A percentile compares a stretch with the other conserved stretches of the same genome.
These are phyloP conservation scores for Xylariaceae sp. DNA, from an alignment of 2,329 filamentous ascomycete genomes.

Conservation along the genomic window DNA sequence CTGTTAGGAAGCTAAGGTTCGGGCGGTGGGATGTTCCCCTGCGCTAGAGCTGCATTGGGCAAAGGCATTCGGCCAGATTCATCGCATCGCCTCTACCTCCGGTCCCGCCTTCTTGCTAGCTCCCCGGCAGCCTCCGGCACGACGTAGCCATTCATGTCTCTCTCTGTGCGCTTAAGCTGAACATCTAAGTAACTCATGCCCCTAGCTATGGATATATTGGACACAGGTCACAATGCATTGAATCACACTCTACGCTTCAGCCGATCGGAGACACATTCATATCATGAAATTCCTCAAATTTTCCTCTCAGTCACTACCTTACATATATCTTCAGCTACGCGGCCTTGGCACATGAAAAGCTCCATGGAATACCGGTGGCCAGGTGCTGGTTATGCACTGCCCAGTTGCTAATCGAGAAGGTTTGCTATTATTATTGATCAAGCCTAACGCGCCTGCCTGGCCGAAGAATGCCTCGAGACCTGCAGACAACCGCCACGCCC, in stretches of 20 bases:
- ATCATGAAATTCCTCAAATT: conserved; percentile 9
- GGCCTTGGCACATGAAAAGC: conserved; percentile 14
- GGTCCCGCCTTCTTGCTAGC: no score
- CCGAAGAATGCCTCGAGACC: conserved; percentile 6
- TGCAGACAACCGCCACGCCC: conserved; percentile 6
- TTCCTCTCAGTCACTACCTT: conserved; percentile 23
- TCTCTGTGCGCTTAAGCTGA: no score
- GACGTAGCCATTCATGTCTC: no score
- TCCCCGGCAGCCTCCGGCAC: no score
- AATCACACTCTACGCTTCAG: background rate
- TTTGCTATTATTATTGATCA: conserved; percentile 19
- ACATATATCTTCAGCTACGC: conserved; percentile 23
- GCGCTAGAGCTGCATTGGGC: no score
- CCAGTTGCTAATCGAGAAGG: conserved; percentile 15
- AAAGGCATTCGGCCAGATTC: no score
- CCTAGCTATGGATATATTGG: no score
- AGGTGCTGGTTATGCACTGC: conserved; percentile 3
- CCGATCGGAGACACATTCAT: background rate
- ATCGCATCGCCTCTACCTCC: no score
- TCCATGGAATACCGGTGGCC: conserved; percentile 12
- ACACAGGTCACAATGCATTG: no score
- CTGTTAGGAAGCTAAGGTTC: conserved; percentile 4
- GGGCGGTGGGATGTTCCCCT: conserved; percentile 12
- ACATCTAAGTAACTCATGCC: no score
- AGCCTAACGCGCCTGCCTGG: conserved; percentile 5